Percentiles rank a stretch among this genome's conserved stretches.
Conservation (phyloP, 805 yeast genomes). For the Zygosaccharomyces bisporus region DNA sequence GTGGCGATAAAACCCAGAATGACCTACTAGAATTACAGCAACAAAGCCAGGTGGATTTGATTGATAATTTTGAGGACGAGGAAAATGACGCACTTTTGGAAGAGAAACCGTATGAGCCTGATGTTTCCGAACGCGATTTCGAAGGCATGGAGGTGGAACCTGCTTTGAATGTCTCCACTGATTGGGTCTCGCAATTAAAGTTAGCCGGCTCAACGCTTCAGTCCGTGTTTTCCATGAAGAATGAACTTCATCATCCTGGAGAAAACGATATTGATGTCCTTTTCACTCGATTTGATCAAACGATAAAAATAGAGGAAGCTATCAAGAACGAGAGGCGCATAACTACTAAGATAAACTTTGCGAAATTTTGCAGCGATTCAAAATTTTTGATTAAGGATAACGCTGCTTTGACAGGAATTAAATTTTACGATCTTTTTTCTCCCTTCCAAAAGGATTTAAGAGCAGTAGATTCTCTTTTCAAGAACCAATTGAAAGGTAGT, state of each 20-base stretch:
- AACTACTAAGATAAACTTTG: conserved; percentile 21
- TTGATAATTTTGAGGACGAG: conserved; percentile 20
- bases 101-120: conserved; percentile 71
- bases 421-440: conserved; percentile 8
- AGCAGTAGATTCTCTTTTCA: conserved; percentile 19
- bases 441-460: conserved; percentile 11
- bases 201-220: conserved; percentile 39
- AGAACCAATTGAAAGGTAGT: conserved; percentile 26
- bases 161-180: conserved; percentile 46
- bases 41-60: conserved; percentile 4
- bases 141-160: conserved; percentile 44
- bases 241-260: conserved; percentile 3
- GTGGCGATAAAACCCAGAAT: conserved; percentile 8
- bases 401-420: conserved; percentile 12
- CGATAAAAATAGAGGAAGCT: conserved; percentile 28
- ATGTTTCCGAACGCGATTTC: conserved; percentile 45
- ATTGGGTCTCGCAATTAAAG: conserved; percentile 64
- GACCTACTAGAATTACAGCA: conserved; percentile 11
- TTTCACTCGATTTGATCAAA: conserved; percentile 43
- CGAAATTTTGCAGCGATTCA: conserved; percentile 22
- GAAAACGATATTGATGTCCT: conserved; percentile 18
- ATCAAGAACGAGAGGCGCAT: conserved; percentile 33
- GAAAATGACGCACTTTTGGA: conserved; percentile 38
- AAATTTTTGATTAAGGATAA: conserved; percentile 17
- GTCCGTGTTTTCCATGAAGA: conserved; percentile 34